Conservation (phyloP, 352 stramenopile species). For the Saprolegnia diclina region DNA sequence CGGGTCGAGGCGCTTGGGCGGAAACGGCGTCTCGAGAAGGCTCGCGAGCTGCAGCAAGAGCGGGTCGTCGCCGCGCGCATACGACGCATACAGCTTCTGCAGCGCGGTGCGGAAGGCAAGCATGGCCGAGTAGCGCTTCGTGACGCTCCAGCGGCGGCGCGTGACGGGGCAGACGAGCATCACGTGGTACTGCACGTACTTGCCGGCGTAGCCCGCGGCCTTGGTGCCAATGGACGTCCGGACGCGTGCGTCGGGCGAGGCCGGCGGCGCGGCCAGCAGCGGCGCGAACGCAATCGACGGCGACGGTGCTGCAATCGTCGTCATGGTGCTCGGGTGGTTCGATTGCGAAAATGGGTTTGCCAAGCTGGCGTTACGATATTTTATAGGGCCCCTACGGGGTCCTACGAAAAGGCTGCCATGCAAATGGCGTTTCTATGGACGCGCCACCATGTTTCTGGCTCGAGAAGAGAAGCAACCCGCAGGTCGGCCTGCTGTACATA, state of each 20-base stretch:
- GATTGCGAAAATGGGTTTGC: no score
- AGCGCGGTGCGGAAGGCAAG: neutral
- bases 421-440: no score
- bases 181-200: slow-evolving; percentile 9
- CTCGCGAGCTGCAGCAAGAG: neutral
- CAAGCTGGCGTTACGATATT: no score
- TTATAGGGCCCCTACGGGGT: no score
- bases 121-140: slow-evolving; percentile 2
- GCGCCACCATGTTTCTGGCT: no score
- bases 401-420: no score
- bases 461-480: no score
- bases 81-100: neutral
- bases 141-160: neutral
- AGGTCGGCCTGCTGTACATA: no score
- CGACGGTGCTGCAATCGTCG: neutral
- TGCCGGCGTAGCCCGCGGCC: neutral
- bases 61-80: neutral
- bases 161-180: neutral
- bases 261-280: neutral
- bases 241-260: neutral
- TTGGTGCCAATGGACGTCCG: slow-evolving; percentile 3
- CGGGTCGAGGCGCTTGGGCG: slow-evolving; percentile 2
- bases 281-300: neutral
- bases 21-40: neutral
- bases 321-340: no score